phyloP scores from a whole-genome alignment of 768 basidiomycete genomes.

The Wakefieldia striispora region DNA sequence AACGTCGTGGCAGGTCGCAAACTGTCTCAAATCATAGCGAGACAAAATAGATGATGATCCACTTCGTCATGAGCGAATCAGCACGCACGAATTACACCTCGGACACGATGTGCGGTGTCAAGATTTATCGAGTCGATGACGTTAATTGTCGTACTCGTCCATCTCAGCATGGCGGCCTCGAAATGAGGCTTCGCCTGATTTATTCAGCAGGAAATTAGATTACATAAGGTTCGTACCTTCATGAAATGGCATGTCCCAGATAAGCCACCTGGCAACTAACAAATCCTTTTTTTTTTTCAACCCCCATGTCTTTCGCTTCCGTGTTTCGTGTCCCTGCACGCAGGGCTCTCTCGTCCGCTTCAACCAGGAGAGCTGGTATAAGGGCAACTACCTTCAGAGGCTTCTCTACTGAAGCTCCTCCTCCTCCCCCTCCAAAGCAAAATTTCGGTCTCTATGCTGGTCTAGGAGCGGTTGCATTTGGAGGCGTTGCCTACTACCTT shows the following conservation, averaged over 20 bases:
- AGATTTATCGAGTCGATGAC: too few species aligned
- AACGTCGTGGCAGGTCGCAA: neutral
- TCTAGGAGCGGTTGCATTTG: conserved; percentile 57
- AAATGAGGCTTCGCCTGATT: too few species aligned
- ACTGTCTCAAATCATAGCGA: neutral
- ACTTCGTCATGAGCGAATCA: too few species aligned
- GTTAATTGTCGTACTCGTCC: neutral
- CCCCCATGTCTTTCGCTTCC: conserved; percentile 54
- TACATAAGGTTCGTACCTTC: conserved; percentile 13
- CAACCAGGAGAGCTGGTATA: conserved; percentile 29
- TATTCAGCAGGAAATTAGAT: neutral
- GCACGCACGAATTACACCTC: too few species aligned
- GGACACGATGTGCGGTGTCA: too few species aligned
- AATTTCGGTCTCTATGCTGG: conserved; percentile 58
- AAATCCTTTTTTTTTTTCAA: neutral
- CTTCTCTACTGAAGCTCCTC: conserved; percentile 55
- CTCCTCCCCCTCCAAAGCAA: conserved; percentile 43
- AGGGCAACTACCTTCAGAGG: conserved; percentile 49
- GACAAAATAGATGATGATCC: neutral
- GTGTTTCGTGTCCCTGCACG: conserved; percentile 49
- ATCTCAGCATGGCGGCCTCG: neutral
- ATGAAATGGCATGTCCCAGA: conserved; percentile 1
- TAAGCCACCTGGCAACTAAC: conserved; percentile 9
- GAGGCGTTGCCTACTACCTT: conserved; percentile 64
- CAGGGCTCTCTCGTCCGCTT: conserved; percentile 36